These are phyloP conservation scores for Evansstolkia leycettana DNA, from an alignment of 495 filamentous ascomycete genomes.

Conservation along the genomic window DNA sequence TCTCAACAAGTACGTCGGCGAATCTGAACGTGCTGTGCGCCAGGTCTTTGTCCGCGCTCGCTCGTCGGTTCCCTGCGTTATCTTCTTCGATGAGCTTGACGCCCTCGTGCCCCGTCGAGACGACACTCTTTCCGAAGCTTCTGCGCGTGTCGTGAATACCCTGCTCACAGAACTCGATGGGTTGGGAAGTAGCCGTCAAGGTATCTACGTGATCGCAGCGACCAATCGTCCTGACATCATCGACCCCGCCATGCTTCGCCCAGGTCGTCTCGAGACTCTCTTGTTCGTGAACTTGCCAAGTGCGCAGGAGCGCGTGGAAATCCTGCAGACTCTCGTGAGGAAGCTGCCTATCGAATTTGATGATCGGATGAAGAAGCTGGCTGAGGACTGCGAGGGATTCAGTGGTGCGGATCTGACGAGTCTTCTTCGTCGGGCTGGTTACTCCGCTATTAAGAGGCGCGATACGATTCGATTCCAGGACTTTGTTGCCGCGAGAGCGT, in stretches of 20 bases:
- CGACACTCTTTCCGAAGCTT: conserved; percentile 68
- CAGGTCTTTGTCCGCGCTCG: conserved; percentile 86
- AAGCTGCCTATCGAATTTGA: conserved; percentile 44
- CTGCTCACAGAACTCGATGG: conserved; percentile 95
- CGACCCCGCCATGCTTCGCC: conserved; percentile 87
- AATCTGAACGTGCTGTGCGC: conserved; percentile 84
- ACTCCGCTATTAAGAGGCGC: conserved; percentile 56
- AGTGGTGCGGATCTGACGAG: conserved; percentile 83
- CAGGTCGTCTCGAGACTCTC: conserved; percentile 77
- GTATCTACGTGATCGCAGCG: conserved; percentile 90
- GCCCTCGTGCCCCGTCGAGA: conserved; percentile 80
- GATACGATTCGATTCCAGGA: conserved; percentile 55
- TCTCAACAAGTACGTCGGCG: conserved; percentile 91
- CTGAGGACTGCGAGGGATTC: conserved; percentile 68
- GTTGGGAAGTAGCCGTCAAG: conserved; percentile 56
- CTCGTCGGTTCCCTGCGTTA: conserved; percentile 77
- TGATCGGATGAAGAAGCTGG: conserved; percentile 41
- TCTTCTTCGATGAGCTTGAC: conserved; percentile 97
- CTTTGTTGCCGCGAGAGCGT: conserved; percentile 60
- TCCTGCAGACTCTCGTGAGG: conserved; percentile 63
- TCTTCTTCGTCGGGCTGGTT: conserved; percentile 62
- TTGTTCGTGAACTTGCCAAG: conserved; percentile 85
- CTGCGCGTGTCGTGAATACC: conserved; percentile 86
- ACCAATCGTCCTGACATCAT: conserved; percentile 96
- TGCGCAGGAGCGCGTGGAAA: conserved; percentile 68